Evolutionary conservation across 106 monocot species (phyloP).

Genomic region (Acanthochlamys bracteata): DNA sequence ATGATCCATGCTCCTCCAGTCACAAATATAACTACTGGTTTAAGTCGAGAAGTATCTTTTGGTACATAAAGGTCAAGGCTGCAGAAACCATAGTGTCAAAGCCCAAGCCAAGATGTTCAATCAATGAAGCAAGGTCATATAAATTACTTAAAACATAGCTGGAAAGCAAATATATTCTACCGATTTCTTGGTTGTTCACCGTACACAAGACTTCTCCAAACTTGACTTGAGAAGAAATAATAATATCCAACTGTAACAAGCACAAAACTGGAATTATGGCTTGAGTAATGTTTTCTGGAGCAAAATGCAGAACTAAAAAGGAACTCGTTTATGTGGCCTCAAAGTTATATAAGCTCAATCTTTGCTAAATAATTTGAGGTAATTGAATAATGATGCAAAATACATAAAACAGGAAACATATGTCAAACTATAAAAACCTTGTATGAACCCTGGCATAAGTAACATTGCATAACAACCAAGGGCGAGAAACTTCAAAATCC

Average conservation of each 20-base stretch:
- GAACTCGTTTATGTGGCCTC: not conserved
- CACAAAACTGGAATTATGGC: not conserved
- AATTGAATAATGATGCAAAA: not conserved
- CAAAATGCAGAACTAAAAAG: not conserved
- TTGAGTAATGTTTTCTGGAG: not conserved
- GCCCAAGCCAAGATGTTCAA: not conserved
- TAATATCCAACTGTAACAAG: slow-evolving; percentile 71
- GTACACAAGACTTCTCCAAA: slow-evolving; percentile 77
- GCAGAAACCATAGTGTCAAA: slow-evolving; percentile 11
- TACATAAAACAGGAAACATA: not conserved
- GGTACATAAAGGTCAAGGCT: slow-evolving; percentile 96
- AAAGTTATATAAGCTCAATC: not conserved
- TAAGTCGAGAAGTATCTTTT: slow-evolving; percentile 22
- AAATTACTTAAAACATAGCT: not conserved
- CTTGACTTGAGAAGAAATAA: slow-evolving; percentile 81
- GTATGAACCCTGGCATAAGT: slow-evolving; percentile 93
- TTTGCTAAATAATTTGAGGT: not conserved
- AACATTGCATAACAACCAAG: slow-evolving; percentile 81
- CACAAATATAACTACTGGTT: slow-evolving; percentile 89
- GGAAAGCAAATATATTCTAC: slow-evolving; percentile 13
- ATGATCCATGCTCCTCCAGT: slow-evolving; percentile 99
- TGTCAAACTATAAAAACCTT: slow-evolving; percentile 43
- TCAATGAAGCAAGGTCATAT: not conserved
- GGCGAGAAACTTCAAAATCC: slow-evolving; percentile 84
- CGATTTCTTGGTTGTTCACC: slow-evolving; percentile 91